A percentile compares a stretch with the other conserved stretches of the same genome.
Evolutionary conservation across 768 basidiomycete species (phyloP).

Genomic region (Naganishia friedmannii): DNA sequence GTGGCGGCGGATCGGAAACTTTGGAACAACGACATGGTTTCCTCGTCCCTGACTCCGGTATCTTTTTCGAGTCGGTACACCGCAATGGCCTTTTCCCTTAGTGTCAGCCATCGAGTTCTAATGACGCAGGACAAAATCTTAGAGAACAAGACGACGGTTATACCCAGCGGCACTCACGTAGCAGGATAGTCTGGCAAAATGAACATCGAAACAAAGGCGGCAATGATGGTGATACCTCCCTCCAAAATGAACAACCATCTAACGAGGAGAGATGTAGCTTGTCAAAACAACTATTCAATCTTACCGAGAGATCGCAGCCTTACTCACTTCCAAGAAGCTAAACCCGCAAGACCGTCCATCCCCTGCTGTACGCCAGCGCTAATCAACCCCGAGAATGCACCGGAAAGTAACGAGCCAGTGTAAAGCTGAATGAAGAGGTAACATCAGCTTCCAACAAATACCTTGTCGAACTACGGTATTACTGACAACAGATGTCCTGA

Average conservation of each 20-base stretch:
- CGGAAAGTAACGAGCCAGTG: conserved; percentile 37
- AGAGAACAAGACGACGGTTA: too few species aligned
- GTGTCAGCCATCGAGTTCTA: conserved; percentile 24
- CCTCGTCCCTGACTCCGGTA: conserved; percentile 37
- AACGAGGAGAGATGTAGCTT: too few species aligned
- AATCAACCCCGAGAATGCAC: conserved; percentile 37
- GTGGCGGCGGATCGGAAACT: conserved; percentile 34
- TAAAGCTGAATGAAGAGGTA: too few species aligned
- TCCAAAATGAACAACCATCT: conserved; percentile 31
- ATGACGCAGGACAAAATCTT: too few species aligned
- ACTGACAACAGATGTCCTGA: too few species aligned
- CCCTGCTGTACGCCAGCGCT: conserved; percentile 27
- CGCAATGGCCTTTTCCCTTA: conserved; percentile 27
- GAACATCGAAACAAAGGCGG: conserved; percentile 24
- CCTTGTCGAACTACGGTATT: too few species aligned
- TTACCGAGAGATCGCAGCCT: too few species aligned
- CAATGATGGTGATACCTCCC: conserved; percentile 32
- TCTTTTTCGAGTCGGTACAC: conserved; percentile 35
- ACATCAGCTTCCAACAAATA: too few species aligned
- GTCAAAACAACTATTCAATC: too few species aligned
- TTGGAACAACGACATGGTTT: conserved; percentile 29
- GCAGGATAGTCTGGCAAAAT: conserved; percentile 30
- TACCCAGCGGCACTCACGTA: too few species aligned
- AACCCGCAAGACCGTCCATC: conserved; percentile 24
- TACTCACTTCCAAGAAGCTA: conserved; percentile 23